Conservation (phyloP, 2,329 filamentous ascomycete species). For the Clonostachys solani region DNA sequence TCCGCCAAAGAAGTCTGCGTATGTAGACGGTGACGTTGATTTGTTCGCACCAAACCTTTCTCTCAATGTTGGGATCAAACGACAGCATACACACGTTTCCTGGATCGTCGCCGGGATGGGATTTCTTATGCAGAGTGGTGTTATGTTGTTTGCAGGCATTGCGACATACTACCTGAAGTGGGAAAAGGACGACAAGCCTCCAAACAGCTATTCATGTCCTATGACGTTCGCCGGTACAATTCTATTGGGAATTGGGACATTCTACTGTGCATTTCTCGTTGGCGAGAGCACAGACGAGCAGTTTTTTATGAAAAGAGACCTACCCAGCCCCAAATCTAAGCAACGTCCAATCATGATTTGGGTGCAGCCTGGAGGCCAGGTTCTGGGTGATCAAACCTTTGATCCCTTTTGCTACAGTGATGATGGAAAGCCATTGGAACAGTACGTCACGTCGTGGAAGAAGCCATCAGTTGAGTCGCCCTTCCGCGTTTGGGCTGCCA, state of each 20-base stretch:
- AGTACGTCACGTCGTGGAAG: constrained; percentile 4
- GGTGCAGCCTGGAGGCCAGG: constrained; percentile 12
- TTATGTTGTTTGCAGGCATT: not conserved
- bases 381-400: constrained; percentile 15
- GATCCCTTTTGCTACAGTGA: constrained; percentile 12
- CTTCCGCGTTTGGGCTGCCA: not conserved
- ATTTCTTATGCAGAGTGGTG: not conserved
- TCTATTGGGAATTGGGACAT: not conserved
- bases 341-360: constrained; percentile 1
- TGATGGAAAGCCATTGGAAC: not conserved
- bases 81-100: not conserved
- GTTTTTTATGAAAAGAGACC: not conserved
- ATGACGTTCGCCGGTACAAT: not conserved
- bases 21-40: not conserved
- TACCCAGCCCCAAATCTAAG: too few species aligned
- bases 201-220: not conserved
- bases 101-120: not conserved
- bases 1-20: too few species aligned
- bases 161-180: not conserved
- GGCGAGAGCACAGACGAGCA: not conserved
- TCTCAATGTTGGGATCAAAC: not conserved
- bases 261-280: not conserved
- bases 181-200: not conserved
- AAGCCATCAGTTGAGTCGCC: constrained; percentile 4
- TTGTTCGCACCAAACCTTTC: not conserved